Base-by-base conservation (phyloP, 306 rosid species). In the Corylus avellana region DNA sequence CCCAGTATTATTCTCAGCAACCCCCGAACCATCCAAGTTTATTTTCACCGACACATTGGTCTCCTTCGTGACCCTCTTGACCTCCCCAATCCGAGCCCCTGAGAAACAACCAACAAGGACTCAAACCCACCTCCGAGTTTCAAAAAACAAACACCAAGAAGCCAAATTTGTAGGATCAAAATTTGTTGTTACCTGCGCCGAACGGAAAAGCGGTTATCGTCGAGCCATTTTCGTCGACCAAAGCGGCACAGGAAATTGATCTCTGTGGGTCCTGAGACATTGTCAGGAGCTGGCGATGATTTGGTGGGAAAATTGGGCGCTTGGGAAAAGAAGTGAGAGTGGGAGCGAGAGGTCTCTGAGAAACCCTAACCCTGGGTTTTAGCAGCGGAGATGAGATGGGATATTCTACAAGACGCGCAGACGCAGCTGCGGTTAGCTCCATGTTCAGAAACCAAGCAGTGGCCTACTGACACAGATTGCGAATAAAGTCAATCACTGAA, bases 21-120 rank as follows among this genome's bases (percentile, higher is more conserved):
- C 42, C 62, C 98, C 97, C 72, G 88, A 76, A 57, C 99, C 99
- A 80, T 95, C 99, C 85, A 95, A 80, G 87, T 91, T 89, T 13
- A 95, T 84, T 73, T 95, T 95, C 69, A 95, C 97, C 5, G 85
- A 89, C 3, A 95, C 98, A 81, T 91, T 86, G 13, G 98, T 95
- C 84, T 93, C 97, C 75, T 88, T 88, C 6, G 99, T 95, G 66
- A 93, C 90, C 84, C 98, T 89, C 78, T 90, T 91, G 49, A 95
- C 94, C 75, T 93, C 99, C 49, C 98, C 99, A 78, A 85, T 85
- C 76, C 99, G 90, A 85, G 84, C 76, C 73, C 85, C 98, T 94
- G 86, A 82, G 56, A 64, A 29, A 69, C 32, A 25, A 67, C 42
- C 67, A 55, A 10, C 39, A 72, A 35, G 2, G 49, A 73, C 75